Conservation (phyloP, 2,329 filamentous ascomycete genomes). For the Cryphonectria carpinicola region DNA sequence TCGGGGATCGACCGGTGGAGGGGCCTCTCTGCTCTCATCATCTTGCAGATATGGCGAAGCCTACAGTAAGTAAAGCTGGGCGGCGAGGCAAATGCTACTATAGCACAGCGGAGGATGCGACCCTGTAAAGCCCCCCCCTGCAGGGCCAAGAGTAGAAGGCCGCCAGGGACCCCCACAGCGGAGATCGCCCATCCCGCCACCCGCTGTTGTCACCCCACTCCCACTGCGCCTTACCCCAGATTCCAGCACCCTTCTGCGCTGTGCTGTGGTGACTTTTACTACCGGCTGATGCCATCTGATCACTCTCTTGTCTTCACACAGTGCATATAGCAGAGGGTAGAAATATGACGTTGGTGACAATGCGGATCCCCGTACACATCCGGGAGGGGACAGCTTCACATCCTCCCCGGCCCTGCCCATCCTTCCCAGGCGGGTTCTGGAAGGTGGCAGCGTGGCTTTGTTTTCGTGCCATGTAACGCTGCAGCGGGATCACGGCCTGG, state of each 20-base stretch:
- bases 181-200: conserved; percentile 1
- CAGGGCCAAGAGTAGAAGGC: neutral
- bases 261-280: neutral
- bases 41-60: neutral
- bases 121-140: neutral
- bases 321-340: neutral
- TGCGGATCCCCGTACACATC: neutral
- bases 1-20: neutral
- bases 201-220: neutral
- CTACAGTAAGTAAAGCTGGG: neutral
- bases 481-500: neutral
- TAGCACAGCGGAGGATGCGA: neutral
- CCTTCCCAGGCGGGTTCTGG: neutral
- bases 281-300: neutral
- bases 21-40: neutral
- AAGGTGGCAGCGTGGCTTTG: neutral
- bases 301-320: neutral
- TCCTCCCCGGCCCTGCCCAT: neutral
- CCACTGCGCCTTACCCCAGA: conserved; percentile 1
- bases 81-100: neutral
- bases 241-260: neutral
- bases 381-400: conserved; percentile 1
- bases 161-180: neutral
- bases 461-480: conserved; percentile 1
- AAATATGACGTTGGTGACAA: neutral